Base-by-base conservation (phyloP, 2,329 filamentous ascomycete genomes). In the Penicillium sp. region DNA sequence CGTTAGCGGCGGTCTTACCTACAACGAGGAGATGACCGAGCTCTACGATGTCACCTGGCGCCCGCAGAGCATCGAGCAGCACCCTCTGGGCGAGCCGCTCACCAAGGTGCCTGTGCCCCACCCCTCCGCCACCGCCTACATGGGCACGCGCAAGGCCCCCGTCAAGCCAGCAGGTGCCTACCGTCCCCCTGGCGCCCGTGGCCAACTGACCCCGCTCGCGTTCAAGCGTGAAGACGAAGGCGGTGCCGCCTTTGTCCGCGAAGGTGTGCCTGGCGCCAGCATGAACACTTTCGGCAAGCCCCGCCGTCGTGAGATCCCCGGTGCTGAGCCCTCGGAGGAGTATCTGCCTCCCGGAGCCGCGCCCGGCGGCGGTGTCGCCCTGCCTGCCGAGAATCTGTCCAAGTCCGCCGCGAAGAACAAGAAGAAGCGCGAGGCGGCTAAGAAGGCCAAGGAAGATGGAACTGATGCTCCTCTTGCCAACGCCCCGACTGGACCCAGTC, bases 221-320 rank as follows among this genome's bases (percentile, higher is more conserved):
- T 99, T 97, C 82, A 96, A 96, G 82, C 91, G 94, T 57, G 94
- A 99, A 76, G 94, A 99, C 64, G 91, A 99, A 77, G 94, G 94
- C 52, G 94, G 94, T 53, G 90, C 90, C 9, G 93, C 93, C 7
- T 96, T 93, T 71, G 81, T 91, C 58, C 88, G 90, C 75, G 93
- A 94, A 64, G 91, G 91, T 29, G 83, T 87, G 29, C 83, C 88
- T 39, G 82, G 84, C 25, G 70, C 67, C 29, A 77, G 79, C 35
- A 79, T 86, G 48, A 96, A 93, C 69, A 91, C 90, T n/a, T 97
- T 96, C 70, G 92, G 85, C 59, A 84, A 83, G 72, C 86, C 77
- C 62, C 84, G 84, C 45, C 88, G 90, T 67, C 89, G 92, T 66
- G 86, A 88, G 61, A 87, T 99, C 19, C 94, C 94, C 4, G 94